phyloP scores from a whole-genome alignment of 2,329 filamentous ascomycete genomes.

The Xylariaceae sp. region DNA sequence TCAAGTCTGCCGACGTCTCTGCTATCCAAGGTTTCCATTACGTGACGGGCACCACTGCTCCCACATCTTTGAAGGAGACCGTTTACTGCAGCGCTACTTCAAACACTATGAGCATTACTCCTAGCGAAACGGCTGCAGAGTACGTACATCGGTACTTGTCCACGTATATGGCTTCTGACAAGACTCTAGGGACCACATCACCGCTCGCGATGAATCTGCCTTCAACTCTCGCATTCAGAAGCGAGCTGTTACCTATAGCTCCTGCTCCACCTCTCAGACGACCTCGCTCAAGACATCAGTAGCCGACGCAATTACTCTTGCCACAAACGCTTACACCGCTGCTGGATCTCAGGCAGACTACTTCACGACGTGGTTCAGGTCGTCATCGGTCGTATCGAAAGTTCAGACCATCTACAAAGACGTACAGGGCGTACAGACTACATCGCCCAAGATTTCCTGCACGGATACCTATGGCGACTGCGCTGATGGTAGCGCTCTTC shows the following conservation, averaged over 20 bases:
- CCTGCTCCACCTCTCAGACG: constrained; percentile 14
- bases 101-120: constrained; percentile 12
- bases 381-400: constrained; percentile 9
- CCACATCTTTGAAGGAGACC: constrained; percentile 13
- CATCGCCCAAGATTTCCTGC: constrained; percentile 18
- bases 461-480: constrained; percentile 13
- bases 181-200: constrained; percentile 11
- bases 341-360: constrained; percentile 10
- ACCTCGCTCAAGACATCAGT: constrained; percentile 11
- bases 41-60: constrained; percentile 15
- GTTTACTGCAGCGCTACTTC: constrained; percentile 15
- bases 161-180: constrained; percentile 3
- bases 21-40: constrained; percentile 20
- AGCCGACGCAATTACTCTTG: constrained; percentile 15
- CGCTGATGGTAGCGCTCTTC: constrained; percentile 10
- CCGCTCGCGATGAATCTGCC: constrained; percentile 6
- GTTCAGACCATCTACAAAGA: constrained; percentile 16
- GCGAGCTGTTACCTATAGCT: constrained; percentile 15
- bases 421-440: constrained; percentile 14
- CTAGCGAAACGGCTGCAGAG: constrained; percentile 16
- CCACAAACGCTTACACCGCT: constrained; percentile 9
- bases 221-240: constrained; percentile 19
- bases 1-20: constrained; percentile 11
- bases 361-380: constrained; percentile 19
- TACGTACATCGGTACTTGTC: constrained; percentile 2